Base-by-base conservation (phyloP, 2,329 filamentous ascomycete genomes). In the Alternaria postmessia region DNA sequence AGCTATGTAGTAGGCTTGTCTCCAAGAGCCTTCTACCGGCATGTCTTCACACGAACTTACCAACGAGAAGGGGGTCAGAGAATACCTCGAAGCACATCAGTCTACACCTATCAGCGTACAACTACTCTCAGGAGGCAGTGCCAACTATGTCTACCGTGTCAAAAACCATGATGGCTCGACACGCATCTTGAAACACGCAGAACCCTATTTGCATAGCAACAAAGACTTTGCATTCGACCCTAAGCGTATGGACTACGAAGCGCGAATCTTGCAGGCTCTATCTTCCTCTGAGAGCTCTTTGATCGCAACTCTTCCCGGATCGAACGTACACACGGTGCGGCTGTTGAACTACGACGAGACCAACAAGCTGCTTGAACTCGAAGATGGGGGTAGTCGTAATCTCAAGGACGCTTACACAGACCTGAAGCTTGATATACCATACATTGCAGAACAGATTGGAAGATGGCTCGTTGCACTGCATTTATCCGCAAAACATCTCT, bases 121-220 rank as follows among this genome's bases (percentile, higher is more conserved):
- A 1, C 56, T 70, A 3, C 68, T 80, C 18, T 66, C 66, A 3
- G 77, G 77, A 22, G 76, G 76, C 11, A 75, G 68, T 5, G 75
- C 75, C 20, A 80, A 79, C 52, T 77, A 72, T 51, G 74, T 78
- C 41, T 79, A 75, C 53, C 75, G 77, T 20, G 62, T 75, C 18
- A 64, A 46, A 0, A 46, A 59, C 4, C 39, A 55, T 2, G 49
- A 65, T 28, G 62, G 65, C 30, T 43, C 55, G 18, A 69, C 65
- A 3, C 39, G 42, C 16, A 70, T 80, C 44, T 72, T 75, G 55
- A 79, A 80, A 57, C 76, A 80, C 47, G 75, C 78, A 22, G 73
- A 74, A 5, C 68, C 70, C 7, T 75, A 74, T 28, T 62, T 77
- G 4, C 61, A 65, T 26, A 62, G 56, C 41, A 72, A 73, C 46